Evolutionary conservation across 2,329 filamentous ascomycete genomes (phyloP).

Genomic region (Emmonsia crescens): DNA sequence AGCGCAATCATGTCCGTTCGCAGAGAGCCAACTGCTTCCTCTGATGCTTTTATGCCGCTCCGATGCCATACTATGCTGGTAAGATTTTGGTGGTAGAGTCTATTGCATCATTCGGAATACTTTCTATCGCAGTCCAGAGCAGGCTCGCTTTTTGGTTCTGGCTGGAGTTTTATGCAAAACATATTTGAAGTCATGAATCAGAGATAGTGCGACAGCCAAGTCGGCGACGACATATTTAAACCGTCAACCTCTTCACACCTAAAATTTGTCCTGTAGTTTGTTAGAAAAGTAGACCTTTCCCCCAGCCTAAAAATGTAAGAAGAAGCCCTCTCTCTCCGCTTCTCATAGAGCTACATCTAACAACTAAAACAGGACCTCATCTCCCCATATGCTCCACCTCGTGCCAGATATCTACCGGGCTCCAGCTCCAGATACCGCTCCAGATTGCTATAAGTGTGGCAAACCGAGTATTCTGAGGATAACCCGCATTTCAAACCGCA

Average conservation of each 20-base stretch:
- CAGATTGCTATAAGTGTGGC: not conserved
- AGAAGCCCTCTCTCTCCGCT: not conserved
- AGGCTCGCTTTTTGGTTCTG: not conserved
- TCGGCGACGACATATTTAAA: not conserved
- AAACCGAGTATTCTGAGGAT: not conserved
- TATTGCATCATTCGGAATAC: too few relatives aligned
- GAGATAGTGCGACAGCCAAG: not conserved
- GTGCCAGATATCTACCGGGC: not conserved
- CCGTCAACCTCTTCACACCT: not conserved
- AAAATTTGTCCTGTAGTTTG: not conserved
- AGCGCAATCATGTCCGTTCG: too few relatives aligned
- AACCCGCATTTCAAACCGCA: slow-evolving; percentile 1
- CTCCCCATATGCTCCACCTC: not conserved
- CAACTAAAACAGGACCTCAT: not conserved
- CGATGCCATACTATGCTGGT: too few relatives aligned
- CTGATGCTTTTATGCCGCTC: too few relatives aligned
- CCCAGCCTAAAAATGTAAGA: not conserved
- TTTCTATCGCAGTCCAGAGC: too few relatives aligned
- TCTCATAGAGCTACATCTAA: not conserved
- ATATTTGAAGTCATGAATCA: not conserved
- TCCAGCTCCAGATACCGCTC: slow-evolving; percentile 1
- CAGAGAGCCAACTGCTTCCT: too few relatives aligned
- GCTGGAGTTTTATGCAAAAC: not conserved
- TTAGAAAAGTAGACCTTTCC: not conserved
- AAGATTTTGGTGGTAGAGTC: too few relatives aligned